phyloP scores from a whole-genome alignment of 2,329 filamentous ascomycete genomes.

The Tolypocladium endophyticum region DNA sequence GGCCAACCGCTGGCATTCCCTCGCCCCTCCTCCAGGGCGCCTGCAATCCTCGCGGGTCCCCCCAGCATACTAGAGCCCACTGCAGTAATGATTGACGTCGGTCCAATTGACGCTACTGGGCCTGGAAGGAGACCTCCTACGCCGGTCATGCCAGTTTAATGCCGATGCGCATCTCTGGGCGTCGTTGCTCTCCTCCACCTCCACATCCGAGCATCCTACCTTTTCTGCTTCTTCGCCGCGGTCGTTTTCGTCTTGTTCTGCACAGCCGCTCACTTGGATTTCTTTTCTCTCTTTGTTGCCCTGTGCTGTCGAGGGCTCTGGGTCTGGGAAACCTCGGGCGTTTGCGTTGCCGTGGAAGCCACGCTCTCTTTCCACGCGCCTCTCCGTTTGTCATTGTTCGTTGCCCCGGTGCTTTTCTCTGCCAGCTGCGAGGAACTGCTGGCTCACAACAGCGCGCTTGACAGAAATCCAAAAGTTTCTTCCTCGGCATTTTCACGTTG shows the following conservation, averaged over 20 bases:
- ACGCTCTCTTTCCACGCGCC: background rate
- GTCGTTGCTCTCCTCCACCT: conserved; percentile 3
- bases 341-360: background rate
- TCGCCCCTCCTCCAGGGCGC: background rate
- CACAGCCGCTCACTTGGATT: conserved; percentile 5
- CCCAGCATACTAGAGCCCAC: background rate
- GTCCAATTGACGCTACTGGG: background rate
- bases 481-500: background rate
- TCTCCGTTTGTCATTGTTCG: background rate
- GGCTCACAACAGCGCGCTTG: background rate
- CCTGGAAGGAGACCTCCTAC: background rate
- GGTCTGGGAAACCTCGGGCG: background rate
- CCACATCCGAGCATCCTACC: conserved; percentile 6
- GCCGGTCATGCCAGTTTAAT: background rate
- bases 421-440: background rate
- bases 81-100: background rate
- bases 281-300: conserved; percentile 4
- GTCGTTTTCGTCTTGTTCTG: conserved; percentile 1
- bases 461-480: background rate
- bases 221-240: conserved; percentile 1
- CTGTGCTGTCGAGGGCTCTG: background rate
- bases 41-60: conserved; percentile 1
- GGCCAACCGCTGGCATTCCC: conserved; percentile 7
- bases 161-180: background rate
- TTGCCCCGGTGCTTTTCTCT: background rate